phyloP scores from a whole-genome alignment of 495 filamentous ascomycete species.

The Podospora bellae-mahoneyi region DNA sequence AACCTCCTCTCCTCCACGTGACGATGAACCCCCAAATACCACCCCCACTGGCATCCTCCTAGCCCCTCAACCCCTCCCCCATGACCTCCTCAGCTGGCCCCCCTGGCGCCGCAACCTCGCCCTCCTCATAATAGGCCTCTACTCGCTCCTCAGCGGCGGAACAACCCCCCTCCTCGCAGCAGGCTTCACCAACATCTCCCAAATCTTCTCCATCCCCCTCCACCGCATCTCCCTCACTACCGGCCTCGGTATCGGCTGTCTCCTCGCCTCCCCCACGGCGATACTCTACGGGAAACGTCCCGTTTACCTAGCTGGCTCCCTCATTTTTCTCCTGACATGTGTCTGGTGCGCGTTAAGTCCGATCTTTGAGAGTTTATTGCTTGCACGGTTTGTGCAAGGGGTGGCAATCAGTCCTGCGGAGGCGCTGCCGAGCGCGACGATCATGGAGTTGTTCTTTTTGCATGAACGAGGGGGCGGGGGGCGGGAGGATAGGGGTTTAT shows the following conservation, averaged over 20 bases:
- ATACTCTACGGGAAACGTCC: slow-evolving; percentile 89
- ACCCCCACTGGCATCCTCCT: slow-evolving; percentile 78
- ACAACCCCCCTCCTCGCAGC: slow-evolving; percentile 90
- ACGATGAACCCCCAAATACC: slow-evolving; percentile 53
- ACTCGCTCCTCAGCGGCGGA: slow-evolving; percentile 88
- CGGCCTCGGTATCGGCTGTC: slow-evolving; percentile 78
- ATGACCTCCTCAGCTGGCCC: slow-evolving; percentile 94
- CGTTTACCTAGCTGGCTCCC: slow-evolving; percentile 76
- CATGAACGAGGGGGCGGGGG: slow-evolving; percentile 77
- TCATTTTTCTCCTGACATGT: slow-evolving; percentile 70
- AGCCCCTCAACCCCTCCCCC: slow-evolving; percentile 80
- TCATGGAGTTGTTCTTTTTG: slow-evolving; percentile 96
- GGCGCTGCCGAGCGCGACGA: slow-evolving; percentile 87
- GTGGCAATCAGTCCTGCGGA: slow-evolving; percentile 86
- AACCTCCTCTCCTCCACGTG: slow-evolving; percentile 6
- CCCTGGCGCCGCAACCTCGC: slow-evolving; percentile 68
- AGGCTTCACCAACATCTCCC: slow-evolving; percentile 81
- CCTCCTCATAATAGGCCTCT: slow-evolving; percentile 83
- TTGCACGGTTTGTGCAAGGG: slow-evolving; percentile 86
- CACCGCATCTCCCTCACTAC: slow-evolving; percentile 82
- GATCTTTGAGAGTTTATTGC: slow-evolving; percentile 72
- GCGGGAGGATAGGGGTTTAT: slow-evolving; percentile 79
- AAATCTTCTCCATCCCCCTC: slow-evolving; percentile 62
- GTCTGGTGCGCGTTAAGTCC: slow-evolving; percentile 85
- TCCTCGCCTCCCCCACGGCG: slow-evolving; percentile 83